Evolutionary conservation across 2,329 filamentous ascomycete species (phyloP).

Genomic region (Biscogniauxia mediterranea): DNA sequence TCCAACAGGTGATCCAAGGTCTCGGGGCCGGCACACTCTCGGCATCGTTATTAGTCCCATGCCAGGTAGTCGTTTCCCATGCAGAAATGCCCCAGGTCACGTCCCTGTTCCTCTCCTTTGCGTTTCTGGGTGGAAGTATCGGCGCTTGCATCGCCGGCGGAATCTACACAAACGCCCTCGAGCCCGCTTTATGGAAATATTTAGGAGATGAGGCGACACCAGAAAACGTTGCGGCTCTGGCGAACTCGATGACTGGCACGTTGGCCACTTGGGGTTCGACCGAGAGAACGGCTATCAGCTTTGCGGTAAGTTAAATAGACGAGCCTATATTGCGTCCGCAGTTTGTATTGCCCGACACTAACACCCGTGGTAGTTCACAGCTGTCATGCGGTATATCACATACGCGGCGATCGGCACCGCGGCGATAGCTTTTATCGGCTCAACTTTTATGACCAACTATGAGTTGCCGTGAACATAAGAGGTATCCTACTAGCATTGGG

Average conservation of each 20-base stretch:
- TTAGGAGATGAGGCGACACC: constrained; percentile 34
- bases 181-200: constrained; percentile 34
- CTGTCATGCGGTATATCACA: constrained; percentile 29
- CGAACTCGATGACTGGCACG: constrained; percentile 44
- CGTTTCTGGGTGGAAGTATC: constrained; percentile 40
- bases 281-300: constrained; percentile 41
- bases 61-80: constrained; percentile 45
- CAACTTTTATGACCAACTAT: constrained; percentile 24
- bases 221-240: constrained; percentile 37
- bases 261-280: constrained; percentile 40
- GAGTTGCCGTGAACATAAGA: constrained; percentile 23
- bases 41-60: constrained; percentile 41
- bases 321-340: neutral
- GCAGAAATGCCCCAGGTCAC: constrained; percentile 47
- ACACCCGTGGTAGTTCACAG: constrained; percentile 21
- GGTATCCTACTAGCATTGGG: neutral
- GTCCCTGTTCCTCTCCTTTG: constrained; percentile 42
- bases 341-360: constrained; percentile 1
- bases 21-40: constrained; percentile 46
- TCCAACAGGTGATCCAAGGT: constrained; percentile 48
- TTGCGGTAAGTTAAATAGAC: constrained; percentile 31
- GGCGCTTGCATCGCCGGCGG: constrained; percentile 44
- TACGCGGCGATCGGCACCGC: constrained; percentile 26
- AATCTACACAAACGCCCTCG: constrained; percentile 49
- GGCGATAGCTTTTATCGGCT: constrained; percentile 18